Conservation (phyloP, 1,284 basidiomycete species). For the Trametes hirsuta region DNA sequence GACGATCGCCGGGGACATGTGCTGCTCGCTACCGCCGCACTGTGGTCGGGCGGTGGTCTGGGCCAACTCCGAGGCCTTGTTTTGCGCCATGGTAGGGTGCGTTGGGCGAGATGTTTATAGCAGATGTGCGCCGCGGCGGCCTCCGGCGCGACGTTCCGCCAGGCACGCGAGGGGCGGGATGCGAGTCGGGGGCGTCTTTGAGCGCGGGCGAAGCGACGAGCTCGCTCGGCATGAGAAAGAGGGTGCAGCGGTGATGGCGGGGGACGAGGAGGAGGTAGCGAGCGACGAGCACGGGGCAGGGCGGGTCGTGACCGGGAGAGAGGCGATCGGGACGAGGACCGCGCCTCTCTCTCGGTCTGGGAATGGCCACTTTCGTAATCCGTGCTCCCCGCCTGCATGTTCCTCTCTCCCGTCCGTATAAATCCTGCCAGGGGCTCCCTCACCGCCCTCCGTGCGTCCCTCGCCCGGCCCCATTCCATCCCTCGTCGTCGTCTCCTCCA, state of each 20-base stretch:
- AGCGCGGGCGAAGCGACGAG: conserved; percentile 4
- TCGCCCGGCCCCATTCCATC: conserved; percentile 1
- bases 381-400: conserved; percentile 6
- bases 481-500: not conserved
- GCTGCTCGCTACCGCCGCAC: conserved; percentile 7
- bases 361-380: conserved; percentile 7
- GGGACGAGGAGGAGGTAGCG: conserved; percentile 13
- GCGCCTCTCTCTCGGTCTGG: not conserved
- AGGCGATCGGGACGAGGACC: not conserved
- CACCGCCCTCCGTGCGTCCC: conserved; percentile 8
- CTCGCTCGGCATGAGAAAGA: conserved; percentile 10
- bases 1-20: conserved; percentile 11
- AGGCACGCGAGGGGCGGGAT: conserved; percentile 6
- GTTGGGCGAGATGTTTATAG: not conserved
- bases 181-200: conserved; percentile 1
- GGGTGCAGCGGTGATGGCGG: conserved; percentile 14
- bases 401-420: conserved; percentile 11
- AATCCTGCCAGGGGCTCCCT: not conserved
- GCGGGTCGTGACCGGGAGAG: not conserved
- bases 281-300: conserved; percentile 8
- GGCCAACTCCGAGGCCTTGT: not conserved
- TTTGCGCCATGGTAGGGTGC: not conserved
- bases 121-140: not conserved
- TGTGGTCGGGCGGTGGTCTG: not conserved
- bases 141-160: conserved; percentile 4